Evolutionary conservation across 129 eudicot genomes (phyloP).

Genomic region (Pulicaria dysenterica): DNA sequence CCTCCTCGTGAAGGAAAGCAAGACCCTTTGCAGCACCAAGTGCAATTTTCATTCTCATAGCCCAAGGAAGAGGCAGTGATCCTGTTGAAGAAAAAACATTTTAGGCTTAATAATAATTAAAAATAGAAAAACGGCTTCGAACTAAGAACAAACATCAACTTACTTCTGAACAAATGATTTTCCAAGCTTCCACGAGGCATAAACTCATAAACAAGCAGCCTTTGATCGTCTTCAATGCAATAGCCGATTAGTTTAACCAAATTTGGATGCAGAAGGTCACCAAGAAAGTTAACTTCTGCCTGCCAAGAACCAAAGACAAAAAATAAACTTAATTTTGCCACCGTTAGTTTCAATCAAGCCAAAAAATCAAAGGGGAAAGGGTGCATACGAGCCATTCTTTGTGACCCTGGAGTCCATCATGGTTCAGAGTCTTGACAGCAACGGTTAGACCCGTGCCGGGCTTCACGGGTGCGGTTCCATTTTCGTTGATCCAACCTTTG

Average conservation of each 20-base stretch:
- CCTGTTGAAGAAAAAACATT: constrained; percentile 43
- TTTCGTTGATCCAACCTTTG: constrained; percentile 91
- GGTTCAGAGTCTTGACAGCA: constrained; percentile 94
- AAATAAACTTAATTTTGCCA: background rate
- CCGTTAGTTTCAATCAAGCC: background rate
- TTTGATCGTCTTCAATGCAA: constrained; percentile 95
- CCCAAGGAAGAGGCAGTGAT: constrained; percentile 87
- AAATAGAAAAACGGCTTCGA: background rate
- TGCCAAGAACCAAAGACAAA: constrained; percentile 36
- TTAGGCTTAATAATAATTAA: background rate
- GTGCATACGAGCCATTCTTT: constrained; percentile 88
- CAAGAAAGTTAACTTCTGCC: constrained; percentile 94
- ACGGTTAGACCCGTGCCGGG: constrained; percentile 90
- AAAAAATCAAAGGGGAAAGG: background rate
- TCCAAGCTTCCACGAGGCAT: constrained; percentile 99
- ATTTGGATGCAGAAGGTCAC: constrained; percentile 94
- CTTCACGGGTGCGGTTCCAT: constrained; percentile 68
- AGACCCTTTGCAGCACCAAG: constrained; percentile 93
- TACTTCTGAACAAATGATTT: constrained; percentile 95
- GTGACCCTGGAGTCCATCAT: constrained; percentile 98
- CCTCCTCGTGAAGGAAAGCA: constrained; percentile 93
- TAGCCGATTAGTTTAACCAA: constrained; percentile 87
- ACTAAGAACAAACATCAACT: constrained; percentile 18
- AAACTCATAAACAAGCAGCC: constrained; percentile 93
- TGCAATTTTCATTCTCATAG: constrained; percentile 86